phyloP scores from a whole-genome alignment of 225 moss, liverwort and hornwort genomes.

The Lunularia cruciata region DNA sequence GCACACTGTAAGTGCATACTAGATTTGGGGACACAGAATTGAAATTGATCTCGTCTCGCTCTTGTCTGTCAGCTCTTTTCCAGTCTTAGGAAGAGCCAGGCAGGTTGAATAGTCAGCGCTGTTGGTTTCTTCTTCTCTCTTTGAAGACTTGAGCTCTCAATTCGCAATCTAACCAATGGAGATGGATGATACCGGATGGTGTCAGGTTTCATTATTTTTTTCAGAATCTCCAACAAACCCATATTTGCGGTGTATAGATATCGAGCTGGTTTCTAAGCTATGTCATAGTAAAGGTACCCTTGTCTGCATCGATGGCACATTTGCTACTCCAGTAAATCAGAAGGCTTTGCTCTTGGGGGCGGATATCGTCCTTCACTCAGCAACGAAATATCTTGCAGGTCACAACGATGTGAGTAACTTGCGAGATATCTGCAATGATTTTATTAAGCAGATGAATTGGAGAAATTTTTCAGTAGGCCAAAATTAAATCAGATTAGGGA shows the following conservation, averaged over 20 bases:
- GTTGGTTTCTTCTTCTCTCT: too few relatives aligned
- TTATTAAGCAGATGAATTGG: too few relatives aligned
- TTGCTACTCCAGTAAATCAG: slow-evolving; percentile 98
- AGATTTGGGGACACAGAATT: background rate
- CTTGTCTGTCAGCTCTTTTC: background rate
- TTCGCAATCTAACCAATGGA: background rate
- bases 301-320: slow-evolving; percentile 97
- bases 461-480: too few relatives aligned
- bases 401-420: slow-evolving; percentile 83
- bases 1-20: slow-evolving; percentile 59
- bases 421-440: too few relatives aligned
- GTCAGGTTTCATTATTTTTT: slow-evolving; percentile 97
- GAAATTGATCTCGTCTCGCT: background rate
- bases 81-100: too few relatives aligned
- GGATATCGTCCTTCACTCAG: slow-evolving; percentile 93
- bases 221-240: slow-evolving; percentile 99
- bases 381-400: slow-evolving; percentile 96
- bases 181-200: background rate
- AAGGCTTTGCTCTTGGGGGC: slow-evolving; percentile 87
- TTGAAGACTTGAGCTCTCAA: too few relatives aligned
- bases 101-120: too few relatives aligned
- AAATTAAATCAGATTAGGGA: too few relatives aligned
- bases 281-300: slow-evolving; percentile 81
- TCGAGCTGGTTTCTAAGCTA: slow-evolving; percentile 80
- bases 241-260: slow-evolving; percentile 95